Conservation (phyloP, 129 eudicot genomes). For the Sambucus nigra region DNA sequence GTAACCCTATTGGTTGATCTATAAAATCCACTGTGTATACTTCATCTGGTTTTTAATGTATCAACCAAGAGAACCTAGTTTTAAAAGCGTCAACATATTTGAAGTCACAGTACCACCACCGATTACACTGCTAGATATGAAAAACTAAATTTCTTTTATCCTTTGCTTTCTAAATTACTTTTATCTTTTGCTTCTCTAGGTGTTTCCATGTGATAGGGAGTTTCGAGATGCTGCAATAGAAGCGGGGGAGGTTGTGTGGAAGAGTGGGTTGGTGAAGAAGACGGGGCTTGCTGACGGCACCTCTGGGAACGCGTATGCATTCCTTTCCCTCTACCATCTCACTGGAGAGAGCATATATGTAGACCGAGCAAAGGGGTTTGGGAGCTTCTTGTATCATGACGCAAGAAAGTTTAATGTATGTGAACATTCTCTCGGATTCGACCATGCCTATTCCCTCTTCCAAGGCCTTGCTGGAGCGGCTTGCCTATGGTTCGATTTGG, state of each 20-base stretch:
- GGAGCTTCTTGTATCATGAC: constrained; percentile 53
- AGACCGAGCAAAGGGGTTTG: constrained; percentile 80
- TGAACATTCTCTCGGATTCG: constrained; percentile 16
- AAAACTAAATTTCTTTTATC: too few species aligned
- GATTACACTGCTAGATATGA: too few species aligned
- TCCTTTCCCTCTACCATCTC: constrained; percentile 56
- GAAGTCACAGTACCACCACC: too few species aligned
- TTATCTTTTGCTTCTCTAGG: constrained; percentile 29
- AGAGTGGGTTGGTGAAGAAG: constrained; percentile 62
- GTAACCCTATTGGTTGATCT: too few species aligned
- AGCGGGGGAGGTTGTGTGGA: constrained; percentile 97
- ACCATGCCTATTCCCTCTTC: constrained; percentile 44
- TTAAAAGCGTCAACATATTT: too few species aligned
- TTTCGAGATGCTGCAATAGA: constrained; percentile 79
- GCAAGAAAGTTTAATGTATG: constrained; percentile 17
- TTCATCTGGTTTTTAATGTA: too few species aligned
- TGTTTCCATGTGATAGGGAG: constrained; percentile 51
- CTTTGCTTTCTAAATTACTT: too few species aligned
- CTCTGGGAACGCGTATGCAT: constrained; percentile 69
- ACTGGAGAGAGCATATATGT: constrained; percentile 60
- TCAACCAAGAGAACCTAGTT: too few species aligned
- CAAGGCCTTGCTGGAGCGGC: constrained; percentile 68
- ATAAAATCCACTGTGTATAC: too few species aligned
- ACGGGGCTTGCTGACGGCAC: constrained; percentile 75
- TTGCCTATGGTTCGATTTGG: constrained; percentile 73